Percentiles rank a stretch among this genome's conserved stretches.
phyloP scores from a whole-genome alignment of 2,329 filamentous ascomycete genomes.

The Neopestalotiopsis clavispora region DNA sequence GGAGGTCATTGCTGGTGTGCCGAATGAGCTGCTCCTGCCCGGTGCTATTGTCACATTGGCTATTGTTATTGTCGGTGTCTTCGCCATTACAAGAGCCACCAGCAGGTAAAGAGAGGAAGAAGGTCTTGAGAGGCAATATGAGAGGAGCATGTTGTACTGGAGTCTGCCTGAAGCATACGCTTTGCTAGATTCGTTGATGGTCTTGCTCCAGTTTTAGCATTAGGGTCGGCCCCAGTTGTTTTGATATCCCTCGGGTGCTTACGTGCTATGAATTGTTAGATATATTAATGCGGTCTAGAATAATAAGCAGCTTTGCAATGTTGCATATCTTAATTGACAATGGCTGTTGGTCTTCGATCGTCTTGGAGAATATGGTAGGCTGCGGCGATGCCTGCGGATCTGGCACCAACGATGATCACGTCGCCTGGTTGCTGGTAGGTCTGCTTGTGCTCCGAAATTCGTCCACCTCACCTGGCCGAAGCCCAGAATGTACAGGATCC shows the following conservation, averaged over 20 bases:
- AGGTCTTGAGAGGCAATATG: constrained; percentile 14
- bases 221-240: not conserved
- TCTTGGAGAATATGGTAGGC: constrained; percentile 51
- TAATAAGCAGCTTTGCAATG: not conserved
- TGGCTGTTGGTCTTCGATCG: constrained; percentile 25
- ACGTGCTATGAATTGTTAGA: not conserved
- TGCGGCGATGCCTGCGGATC: constrained; percentile 55
- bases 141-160: not conserved
- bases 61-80: constrained; percentile 91
- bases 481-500: constrained; percentile 55
- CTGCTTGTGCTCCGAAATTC: constrained; percentile 53
- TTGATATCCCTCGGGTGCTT: not conserved
- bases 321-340: constrained; percentile 20
- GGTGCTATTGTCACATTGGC: constrained; percentile 95
- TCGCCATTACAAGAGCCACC: constrained; percentile 77
- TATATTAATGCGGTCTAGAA: not conserved
- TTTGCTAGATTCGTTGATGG: not conserved
- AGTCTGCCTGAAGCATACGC: not conserved
- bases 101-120: constrained; percentile 47
- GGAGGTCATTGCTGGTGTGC: constrained; percentile 87
- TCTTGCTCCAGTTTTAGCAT: not conserved
- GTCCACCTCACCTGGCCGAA: constrained; percentile 52
- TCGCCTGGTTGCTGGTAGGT: constrained; percentile 52
- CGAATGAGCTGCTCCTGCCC: constrained; percentile 90
- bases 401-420: constrained; percentile 58